These are phyloP conservation scores for Tephrocybe rancida DNA, from an alignment of 768 basidiomycete genomes.

Conservation along the genomic window DNA sequence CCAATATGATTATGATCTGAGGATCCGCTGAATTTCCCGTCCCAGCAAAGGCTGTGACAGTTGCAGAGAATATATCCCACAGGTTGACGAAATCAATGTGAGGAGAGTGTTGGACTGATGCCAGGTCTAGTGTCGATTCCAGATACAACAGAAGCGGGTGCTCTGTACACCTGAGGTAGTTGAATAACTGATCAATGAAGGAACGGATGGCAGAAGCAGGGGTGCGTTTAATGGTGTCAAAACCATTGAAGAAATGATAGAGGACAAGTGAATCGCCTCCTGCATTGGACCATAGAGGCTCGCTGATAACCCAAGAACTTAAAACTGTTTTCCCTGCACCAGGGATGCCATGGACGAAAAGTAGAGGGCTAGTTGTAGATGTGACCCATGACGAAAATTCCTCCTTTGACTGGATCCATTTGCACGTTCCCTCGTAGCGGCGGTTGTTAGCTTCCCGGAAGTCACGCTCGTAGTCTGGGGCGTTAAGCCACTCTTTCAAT, in stretches of 20 bases:
- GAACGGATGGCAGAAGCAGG: neutral
- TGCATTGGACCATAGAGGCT: neutral
- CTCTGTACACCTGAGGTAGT: neutral
- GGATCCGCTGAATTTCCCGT: neutral
- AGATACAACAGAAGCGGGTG: neutral
- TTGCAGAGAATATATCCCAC: neutral
- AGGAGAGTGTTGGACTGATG: neutral
- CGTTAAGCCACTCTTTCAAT: slow-evolving; percentile 7
- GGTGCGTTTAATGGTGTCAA: neutral
- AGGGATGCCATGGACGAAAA: slow-evolving; percentile 6
- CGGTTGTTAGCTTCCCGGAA: neutral
- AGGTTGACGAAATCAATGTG: neutral
- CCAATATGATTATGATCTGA: neutral
- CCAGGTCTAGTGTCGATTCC: neutral
- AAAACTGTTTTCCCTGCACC: slow-evolving; percentile 22
- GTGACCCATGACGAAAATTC: too few species aligned
- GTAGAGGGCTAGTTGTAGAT: neutral
- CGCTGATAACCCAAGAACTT: slow-evolving; percentile 27
- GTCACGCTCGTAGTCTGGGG: slow-evolving; percentile 6
- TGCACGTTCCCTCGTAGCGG: slow-evolving; percentile 8
- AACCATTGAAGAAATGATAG: neutral
- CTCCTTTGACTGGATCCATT: slow-evolving; percentile 8
- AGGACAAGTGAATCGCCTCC: neutral
- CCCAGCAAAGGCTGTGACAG: neutral
- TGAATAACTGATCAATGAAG: neutral